Conservation (phyloP, 2,329 filamentous ascomycete genomes). For the Pseudogymnoascus sp. region DNA sequence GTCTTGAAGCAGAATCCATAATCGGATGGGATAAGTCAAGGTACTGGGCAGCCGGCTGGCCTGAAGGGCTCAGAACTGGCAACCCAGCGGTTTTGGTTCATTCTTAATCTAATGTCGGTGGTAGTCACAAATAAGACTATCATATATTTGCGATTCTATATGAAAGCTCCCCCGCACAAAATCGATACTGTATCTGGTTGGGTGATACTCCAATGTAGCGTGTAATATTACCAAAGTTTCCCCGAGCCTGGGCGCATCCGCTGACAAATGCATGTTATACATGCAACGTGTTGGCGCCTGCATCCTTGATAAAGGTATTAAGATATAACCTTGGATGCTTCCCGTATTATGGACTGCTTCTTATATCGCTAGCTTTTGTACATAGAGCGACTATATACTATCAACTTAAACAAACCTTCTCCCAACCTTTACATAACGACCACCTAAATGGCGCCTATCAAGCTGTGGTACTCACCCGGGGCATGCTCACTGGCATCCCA, state of each 20-base stretch:
- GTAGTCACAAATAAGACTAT: too few relatives aligned
- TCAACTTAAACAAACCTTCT: not conserved
- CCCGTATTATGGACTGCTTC: not conserved
- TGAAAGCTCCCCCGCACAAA: not conserved
- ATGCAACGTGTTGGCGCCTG: not conserved
- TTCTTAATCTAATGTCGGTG: not conserved
- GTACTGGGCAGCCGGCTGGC: too few relatives aligned
- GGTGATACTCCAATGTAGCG: not conserved
- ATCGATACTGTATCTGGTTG: not conserved
- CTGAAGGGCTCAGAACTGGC: not conserved
- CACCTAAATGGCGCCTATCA: conserved; percentile 18
- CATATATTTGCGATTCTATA: too few relatives aligned
- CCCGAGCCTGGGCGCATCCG: not conserved
- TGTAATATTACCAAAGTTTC: not conserved
- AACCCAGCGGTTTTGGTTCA: not conserved
- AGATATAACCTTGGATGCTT: not conserved
- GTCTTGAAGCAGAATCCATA: not conserved
- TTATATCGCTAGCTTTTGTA: not conserved
- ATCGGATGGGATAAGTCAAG: not conserved
- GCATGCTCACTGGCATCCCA: conserved; percentile 29
- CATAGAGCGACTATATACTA: not conserved
- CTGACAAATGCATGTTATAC: not conserved
- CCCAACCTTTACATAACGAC: not conserved
- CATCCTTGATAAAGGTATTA: not conserved
- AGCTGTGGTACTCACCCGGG: conserved; percentile 25